Evolutionary conservation across 2,329 filamentous ascomycete species (phyloP).

Genomic region (Sporothrix pseudoabietina): DNA sequence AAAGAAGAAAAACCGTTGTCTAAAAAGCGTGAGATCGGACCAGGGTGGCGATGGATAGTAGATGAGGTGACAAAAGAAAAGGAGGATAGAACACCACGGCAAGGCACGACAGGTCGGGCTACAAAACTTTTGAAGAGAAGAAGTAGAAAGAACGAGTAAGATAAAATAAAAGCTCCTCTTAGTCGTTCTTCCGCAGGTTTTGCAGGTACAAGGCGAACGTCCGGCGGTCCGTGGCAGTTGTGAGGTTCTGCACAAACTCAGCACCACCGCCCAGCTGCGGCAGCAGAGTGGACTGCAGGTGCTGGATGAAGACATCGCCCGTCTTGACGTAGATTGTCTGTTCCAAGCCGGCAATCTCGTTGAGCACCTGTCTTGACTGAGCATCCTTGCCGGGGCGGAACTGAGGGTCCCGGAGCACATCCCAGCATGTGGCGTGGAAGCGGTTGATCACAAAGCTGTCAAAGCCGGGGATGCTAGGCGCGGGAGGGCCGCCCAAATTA

Average conservation of each 20-base stretch:
- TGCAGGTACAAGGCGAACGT: constrained; percentile 66
- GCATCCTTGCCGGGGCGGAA: constrained; percentile 83
- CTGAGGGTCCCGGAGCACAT: constrained; percentile 73
- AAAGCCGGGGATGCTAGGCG: constrained; percentile 77
- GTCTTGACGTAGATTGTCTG: constrained; percentile 90
- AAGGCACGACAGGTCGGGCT: neutral
- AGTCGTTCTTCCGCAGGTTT: constrained; percentile 53
- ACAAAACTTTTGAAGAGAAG: neutral
- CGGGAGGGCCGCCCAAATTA: constrained; percentile 43
- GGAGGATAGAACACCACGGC: neutral
- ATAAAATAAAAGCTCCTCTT: neutral
- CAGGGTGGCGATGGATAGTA: neutral
- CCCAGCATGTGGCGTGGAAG: constrained; percentile 90
- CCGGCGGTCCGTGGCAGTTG: constrained; percentile 61
- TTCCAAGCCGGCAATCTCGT: constrained; percentile 84
- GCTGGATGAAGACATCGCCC: constrained; percentile 74
- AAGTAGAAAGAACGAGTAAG: neutral
- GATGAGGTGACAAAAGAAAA: constrained; percentile 1
- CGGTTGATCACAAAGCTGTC: constrained; percentile 85
- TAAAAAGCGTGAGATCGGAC: neutral
- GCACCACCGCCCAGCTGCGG: constrained; percentile 62
- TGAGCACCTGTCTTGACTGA: constrained; percentile 82
- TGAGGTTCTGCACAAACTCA: constrained; percentile 61
- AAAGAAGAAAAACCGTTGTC: neutral
- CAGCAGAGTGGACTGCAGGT: constrained; percentile 66